These are phyloP conservation scores for Grosmannia huntii DNA, from an alignment of 2,329 filamentous ascomycete genomes.

Conservation along the genomic window DNA sequence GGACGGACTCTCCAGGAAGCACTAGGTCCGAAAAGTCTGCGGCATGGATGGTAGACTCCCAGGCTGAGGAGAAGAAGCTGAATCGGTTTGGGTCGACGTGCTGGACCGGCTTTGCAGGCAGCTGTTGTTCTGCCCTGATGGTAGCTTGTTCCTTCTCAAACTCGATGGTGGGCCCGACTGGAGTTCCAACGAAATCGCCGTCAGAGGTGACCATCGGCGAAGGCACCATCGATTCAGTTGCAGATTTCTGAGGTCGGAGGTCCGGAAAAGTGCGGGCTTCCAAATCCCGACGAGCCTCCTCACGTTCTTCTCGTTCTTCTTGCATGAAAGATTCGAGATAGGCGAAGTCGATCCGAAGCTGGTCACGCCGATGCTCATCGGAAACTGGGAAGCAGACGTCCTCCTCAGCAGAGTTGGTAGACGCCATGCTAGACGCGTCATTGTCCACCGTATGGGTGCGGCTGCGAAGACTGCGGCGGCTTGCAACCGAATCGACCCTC, in stretches of 20 bases:
- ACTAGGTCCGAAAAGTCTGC: conserved; percentile 78
- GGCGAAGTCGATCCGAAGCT: conserved; percentile 81
- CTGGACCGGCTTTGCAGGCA: conserved; percentile 14
- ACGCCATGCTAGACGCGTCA: conserved; percentile 47
- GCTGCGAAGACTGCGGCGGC: conserved; percentile 33
- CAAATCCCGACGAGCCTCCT: conserved; percentile 36
- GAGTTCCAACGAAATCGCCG: conserved; percentile 44
- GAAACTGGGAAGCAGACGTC: conserved; percentile 82
- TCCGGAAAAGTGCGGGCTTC: conserved; percentile 46
- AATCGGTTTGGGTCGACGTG: conserved; percentile 64
- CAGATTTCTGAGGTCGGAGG: conserved; percentile 32
- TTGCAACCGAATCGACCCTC: conserved; percentile 54
- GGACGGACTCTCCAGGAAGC: conserved; percentile 78
- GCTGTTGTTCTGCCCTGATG: conserved; percentile 22
- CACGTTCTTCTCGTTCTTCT: conserved; percentile 36
- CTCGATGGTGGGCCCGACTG: conserved; percentile 29
- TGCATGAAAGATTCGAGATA: conserved; percentile 86
- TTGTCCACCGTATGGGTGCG: conserved; percentile 45
- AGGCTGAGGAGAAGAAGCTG: conserved; percentile 92
- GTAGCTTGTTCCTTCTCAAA: conserved; percentile 34
- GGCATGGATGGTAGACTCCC: conserved; percentile 87
- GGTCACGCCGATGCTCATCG: conserved; percentile 53
- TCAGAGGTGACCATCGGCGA: conserved; percentile 35
- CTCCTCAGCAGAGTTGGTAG: conserved; percentile 64
- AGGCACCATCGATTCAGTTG: conserved; percentile 14